These are phyloP conservation scores for Eucalyptus marginata DNA, from an alignment of 345 rosid genomes.

Conservation along the genomic window DNA sequence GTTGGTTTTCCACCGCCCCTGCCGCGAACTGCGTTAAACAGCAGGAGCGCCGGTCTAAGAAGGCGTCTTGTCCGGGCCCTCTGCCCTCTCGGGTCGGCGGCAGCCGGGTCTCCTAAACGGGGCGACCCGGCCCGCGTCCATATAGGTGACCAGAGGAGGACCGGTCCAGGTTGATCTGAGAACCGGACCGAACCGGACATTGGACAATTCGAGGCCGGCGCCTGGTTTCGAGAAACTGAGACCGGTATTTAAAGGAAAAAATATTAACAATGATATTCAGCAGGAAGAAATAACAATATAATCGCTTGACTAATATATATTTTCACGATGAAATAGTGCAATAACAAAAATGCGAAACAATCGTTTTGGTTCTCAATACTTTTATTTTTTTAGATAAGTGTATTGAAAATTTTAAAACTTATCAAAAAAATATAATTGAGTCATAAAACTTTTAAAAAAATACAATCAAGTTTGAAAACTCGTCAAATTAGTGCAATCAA, in stretches of 20 bases:
- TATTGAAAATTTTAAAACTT: too few species aligned
- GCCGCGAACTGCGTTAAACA: background rate
- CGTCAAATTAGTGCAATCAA: rapidly evolving
- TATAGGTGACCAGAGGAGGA: rapidly evolving
- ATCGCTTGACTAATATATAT: background rate
- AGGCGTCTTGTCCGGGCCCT: background rate
- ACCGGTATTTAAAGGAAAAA: too few species aligned
- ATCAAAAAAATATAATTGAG: rapidly evolving
- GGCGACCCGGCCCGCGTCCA: background rate
- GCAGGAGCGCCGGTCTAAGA: background rate
- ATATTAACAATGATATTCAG: background rate
- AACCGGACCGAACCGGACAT: background rate
- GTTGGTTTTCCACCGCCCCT: background rate
- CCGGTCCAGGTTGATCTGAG: background rate
- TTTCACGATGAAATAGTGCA: background rate
- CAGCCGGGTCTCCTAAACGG: background rate
- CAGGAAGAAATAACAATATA: background rate
- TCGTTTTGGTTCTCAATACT: too few species aligned
- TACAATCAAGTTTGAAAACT: too few species aligned
- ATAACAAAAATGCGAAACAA: too few species aligned
- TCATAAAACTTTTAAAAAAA: too few species aligned
- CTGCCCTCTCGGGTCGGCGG: background rate
- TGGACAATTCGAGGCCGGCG: background rate
- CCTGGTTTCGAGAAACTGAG: too few species aligned
- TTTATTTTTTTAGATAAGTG: too few species aligned